A percentile compares a stretch with the other conserved stretches of the same genome.
Conservation (phyloP, 129 eudicot species). For the Pseudognaphalium luteoalbum region DNA sequence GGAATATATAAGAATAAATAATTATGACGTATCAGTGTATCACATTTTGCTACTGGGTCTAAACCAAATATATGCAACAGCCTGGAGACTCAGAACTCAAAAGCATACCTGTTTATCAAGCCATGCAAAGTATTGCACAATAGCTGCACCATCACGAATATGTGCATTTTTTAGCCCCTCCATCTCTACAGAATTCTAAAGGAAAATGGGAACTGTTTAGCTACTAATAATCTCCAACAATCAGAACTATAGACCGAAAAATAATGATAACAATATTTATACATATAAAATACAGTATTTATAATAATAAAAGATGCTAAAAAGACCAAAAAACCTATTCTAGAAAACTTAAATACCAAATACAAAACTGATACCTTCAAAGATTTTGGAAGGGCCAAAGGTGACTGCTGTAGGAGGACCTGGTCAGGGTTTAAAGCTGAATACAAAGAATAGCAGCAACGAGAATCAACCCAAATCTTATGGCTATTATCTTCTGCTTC, state of each 20-base stretch:
- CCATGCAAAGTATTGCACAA: conserved; percentile 96
- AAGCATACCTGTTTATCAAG: conserved; percentile 80
- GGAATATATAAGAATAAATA: not conserved
- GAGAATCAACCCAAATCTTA: conserved; percentile 87
- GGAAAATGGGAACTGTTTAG: not conserved
- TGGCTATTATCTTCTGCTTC: conserved; percentile 44
- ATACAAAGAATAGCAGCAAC: conserved; percentile 89
- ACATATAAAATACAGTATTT: no score
- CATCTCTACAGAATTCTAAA: conserved; percentile 86
- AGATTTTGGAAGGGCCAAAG: conserved; percentile 92
- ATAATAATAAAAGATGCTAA: not conserved
- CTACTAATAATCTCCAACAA: conserved; percentile 8
- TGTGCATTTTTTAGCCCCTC: conserved; percentile 92
- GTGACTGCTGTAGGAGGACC: conserved; percentile 77
- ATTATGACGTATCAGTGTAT: not conserved
- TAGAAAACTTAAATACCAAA: not conserved
- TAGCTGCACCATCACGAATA: conserved; percentile 98
- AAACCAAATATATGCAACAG: not conserved
- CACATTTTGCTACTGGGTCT: not conserved
- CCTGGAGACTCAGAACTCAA: not conserved
- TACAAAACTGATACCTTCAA: conserved; percentile 57
- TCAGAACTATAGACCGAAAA: conserved; percentile 4
- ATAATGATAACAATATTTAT: not conserved
- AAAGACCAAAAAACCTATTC: not conserved
- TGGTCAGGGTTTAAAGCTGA: conserved; percentile 61